These are phyloP conservation scores for Colletotrichum neosansevieriae DNA, from an alignment of 2,329 filamentous ascomycete species.

Conservation along the genomic window DNA sequence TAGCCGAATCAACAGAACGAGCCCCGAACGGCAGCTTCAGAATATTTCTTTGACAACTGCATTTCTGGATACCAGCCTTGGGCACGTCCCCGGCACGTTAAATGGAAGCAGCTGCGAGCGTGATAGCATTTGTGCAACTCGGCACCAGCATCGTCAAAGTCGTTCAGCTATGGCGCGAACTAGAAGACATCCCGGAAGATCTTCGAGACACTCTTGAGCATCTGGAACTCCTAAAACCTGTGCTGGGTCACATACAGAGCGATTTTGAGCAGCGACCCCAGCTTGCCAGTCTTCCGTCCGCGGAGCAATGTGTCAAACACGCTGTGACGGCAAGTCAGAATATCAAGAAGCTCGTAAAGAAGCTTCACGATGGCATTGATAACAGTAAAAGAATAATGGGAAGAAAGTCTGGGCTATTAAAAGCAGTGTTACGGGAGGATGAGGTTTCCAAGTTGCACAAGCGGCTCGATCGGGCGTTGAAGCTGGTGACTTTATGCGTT, in stretches of 20 bases:
- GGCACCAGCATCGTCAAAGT: slow-evolving; percentile 13
- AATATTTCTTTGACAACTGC: no score
- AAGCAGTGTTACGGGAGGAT: neutral
- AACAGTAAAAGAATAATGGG: neutral
- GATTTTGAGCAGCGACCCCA: neutral
- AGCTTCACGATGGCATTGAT: no score
- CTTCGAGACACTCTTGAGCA: neutral
- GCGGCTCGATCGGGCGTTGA: neutral
- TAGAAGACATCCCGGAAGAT: slow-evolving; percentile 1
- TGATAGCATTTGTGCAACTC: slow-evolving; percentile 16
- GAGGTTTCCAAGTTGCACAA: neutral
- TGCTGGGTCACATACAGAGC: neutral
- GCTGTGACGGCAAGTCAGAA: no score
- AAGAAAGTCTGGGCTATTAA: neutral
- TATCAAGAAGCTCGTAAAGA: no score
- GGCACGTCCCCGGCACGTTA: neutral
- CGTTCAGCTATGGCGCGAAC: slow-evolving; percentile 3
- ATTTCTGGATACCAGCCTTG: no score
- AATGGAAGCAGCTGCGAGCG: slow-evolving; percentile 14
- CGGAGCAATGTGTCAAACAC: neutral
- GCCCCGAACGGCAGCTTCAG: no score
- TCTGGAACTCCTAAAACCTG: neutral
- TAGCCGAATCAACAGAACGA: no score
- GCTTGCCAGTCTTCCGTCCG: neutral
- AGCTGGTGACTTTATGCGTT: neutral